phyloP scores from a whole-genome alignment of 2,329 filamentous ascomycete species.

The Elsinoe fawcettii region DNA sequence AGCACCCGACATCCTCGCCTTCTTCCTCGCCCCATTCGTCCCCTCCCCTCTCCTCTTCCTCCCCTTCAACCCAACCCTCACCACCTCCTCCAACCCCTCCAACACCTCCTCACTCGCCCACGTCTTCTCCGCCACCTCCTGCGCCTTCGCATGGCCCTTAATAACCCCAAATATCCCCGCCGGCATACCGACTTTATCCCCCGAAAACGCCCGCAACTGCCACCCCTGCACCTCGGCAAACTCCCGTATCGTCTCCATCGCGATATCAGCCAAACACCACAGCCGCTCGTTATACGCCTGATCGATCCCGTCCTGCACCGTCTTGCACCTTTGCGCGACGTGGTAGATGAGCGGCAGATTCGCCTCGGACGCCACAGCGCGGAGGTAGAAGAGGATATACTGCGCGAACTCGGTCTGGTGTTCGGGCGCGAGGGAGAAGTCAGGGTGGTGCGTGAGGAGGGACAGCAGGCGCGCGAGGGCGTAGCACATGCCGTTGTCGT shows the following conservation, averaged over 20 bases:
- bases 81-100: slow-evolving; percentile 67
- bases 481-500: slow-evolving; percentile 63
- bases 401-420: slow-evolving; percentile 74
- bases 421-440: slow-evolving; percentile 61
- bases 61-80: slow-evolving; percentile 60
- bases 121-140: slow-evolving; percentile 77
- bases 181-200: slow-evolving; percentile 67
- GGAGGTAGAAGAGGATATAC: slow-evolving; percentile 86
- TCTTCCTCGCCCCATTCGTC: slow-evolving; percentile 21
- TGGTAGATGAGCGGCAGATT: slow-evolving; percentile 87
- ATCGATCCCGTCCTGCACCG: slow-evolving; percentile 71
- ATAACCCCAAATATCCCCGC: slow-evolving; percentile 69
- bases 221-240: slow-evolving; percentile 83
- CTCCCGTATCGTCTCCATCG: slow-evolving; percentile 70
- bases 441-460: slow-evolving; percentile 85
- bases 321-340: slow-evolving; percentile 87
- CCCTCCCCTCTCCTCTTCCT: slow-evolving; percentile 39
- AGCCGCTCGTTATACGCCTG: slow-evolving; percentile 61
- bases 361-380: slow-evolving; percentile 70
- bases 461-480: slow-evolving; percentile 77
- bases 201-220: slow-evolving; percentile 74
- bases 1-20: slow-evolving; percentile 23
- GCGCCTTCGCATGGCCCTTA: slow-evolving; percentile 67
- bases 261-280: slow-evolving; percentile 80
- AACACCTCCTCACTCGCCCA: slow-evolving; percentile 67